A percentile compares a stretch with the other conserved stretches of the same genome.
These are phyloP conservation scores for Chernovozyma sophiae-reginae DNA, from an alignment of 1,139 yeast genomes.

Conservation along the genomic window DNA sequence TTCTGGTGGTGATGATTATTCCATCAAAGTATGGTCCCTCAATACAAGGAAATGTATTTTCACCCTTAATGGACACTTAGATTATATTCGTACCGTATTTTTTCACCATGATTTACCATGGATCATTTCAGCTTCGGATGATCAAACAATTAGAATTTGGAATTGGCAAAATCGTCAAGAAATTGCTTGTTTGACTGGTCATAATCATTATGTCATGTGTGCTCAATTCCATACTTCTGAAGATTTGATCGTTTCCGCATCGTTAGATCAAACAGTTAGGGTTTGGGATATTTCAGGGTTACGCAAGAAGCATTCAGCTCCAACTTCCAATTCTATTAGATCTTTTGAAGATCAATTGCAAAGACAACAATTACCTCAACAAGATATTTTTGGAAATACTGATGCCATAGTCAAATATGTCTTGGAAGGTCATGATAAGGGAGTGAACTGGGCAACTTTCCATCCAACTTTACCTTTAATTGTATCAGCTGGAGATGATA, in stretches of 20 bases:
- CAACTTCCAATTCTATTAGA: conserved; percentile 36
- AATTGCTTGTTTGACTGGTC: conserved; percentile 96
- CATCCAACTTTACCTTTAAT: conserved; percentile 95
- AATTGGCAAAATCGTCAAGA: conserved; percentile 99
- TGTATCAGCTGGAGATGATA: conserved; percentile 95
- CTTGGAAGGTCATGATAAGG: conserved; percentile 96
- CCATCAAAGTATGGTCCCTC: conserved; percentile 94
- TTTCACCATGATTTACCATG: conserved; percentile 97
- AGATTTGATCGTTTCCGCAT: conserved; percentile 91
- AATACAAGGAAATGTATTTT: conserved; percentile 88
- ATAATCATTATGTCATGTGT: conserved; percentile 96
- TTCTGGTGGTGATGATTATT: conserved; percentile 96
- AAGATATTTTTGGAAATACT: conserved; percentile 89
- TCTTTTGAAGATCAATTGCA: conserved; percentile 78
- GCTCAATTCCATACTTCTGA: conserved; percentile 97
- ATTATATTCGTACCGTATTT: conserved; percentile 89
- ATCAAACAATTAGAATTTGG: conserved; percentile 98
- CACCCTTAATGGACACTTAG: conserved; percentile 90
- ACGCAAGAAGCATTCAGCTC: conserved; percentile 93
- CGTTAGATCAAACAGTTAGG: conserved; percentile 97
- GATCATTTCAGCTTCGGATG: conserved; percentile 95
- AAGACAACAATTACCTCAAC: conserved; percentile 71
- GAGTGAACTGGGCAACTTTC: conserved; percentile 97
- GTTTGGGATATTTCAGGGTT: conserved; percentile 98
- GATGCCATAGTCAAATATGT: conserved; percentile 95